phyloP scores from a whole-genome alignment of 2,329 filamentous ascomycete genomes.

The Leptosphaerulina australis region DNA sequence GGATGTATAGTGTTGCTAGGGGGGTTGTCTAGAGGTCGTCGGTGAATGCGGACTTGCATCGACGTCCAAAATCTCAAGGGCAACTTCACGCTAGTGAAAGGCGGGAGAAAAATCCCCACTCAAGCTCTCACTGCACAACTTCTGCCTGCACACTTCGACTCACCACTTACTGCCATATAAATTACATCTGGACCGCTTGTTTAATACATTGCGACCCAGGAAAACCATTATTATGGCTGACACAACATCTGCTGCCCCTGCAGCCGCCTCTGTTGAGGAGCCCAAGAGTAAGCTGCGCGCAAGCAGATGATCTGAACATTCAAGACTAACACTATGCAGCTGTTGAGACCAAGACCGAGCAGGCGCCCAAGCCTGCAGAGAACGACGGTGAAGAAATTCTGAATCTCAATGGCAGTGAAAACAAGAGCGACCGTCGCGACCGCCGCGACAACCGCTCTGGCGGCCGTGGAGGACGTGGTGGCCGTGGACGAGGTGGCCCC shows the following conservation, averaged over 20 bases:
- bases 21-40: neutral
- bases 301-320: neutral
- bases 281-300: slow-evolving; percentile 20
- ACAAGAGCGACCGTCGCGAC: slow-evolving; percentile 24
- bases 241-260: slow-evolving; percentile 5
- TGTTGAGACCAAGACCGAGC: neutral
- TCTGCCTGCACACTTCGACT: slow-evolving; percentile 1
- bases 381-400: slow-evolving; percentile 27
- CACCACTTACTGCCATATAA: neutral
- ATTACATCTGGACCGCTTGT: neutral
- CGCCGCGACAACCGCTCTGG: slow-evolving; percentile 6
- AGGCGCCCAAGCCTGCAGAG: slow-evolving; percentile 6
- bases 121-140: neutral
- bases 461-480: slow-evolving; percentile 16
- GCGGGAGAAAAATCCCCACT: slow-evolving; percentile 3
- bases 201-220: neutral
- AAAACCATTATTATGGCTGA: slow-evolving; percentile 28
- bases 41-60: slow-evolving; percentile 1
- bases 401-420: slow-evolving; percentile 25
- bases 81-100: neutral
- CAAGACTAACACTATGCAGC: neutral
- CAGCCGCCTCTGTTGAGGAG: slow-evolving; percentile 23
- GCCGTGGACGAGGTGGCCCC: slow-evolving; percentile 20
- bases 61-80: neutral
- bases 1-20: slow-evolving; percentile 1